Evolutionary conservation across 2,329 filamentous ascomycete genomes (phyloP).

Genomic region (Phyllosticta citrichinensis): DNA sequence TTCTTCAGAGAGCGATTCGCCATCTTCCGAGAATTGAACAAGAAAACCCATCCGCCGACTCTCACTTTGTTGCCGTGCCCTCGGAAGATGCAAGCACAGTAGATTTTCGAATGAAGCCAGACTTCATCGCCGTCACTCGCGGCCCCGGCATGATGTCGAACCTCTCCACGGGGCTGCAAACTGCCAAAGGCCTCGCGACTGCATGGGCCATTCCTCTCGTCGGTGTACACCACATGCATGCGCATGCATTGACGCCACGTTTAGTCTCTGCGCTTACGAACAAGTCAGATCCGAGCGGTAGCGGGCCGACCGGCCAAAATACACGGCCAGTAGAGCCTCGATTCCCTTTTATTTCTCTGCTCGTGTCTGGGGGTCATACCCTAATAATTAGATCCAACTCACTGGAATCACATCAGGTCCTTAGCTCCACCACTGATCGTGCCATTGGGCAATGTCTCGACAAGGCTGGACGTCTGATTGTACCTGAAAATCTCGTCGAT

Average conservation of each 20-base stretch:
- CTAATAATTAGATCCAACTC: slow-evolving; percentile 66
- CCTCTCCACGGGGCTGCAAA: slow-evolving; percentile 66
- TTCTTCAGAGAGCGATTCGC: slow-evolving; percentile 56
- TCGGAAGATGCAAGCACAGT: not conserved
- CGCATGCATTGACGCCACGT: slow-evolving; percentile 80
- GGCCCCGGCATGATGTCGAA: slow-evolving; percentile 83
- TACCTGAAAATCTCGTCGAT: slow-evolving; percentile 52
- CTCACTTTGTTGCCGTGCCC: not conserved
- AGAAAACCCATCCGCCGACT: not conserved
- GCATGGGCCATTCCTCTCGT: slow-evolving; percentile 77
- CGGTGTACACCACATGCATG: slow-evolving; percentile 86
- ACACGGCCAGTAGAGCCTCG: slow-evolving; percentile 30
- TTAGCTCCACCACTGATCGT: slow-evolving; percentile 66
- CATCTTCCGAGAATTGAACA: slow-evolving; percentile 36
- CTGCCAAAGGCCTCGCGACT: slow-evolving; percentile 75
- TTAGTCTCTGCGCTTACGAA: slow-evolving; percentile 48
- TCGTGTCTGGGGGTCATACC: slow-evolving; percentile 89
- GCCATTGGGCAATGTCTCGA: slow-evolving; percentile 88
- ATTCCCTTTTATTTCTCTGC: slow-evolving; percentile 80
- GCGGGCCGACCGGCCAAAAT: not conserved
- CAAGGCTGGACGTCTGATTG: slow-evolving; percentile 67
- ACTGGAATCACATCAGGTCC: slow-evolving; percentile 58
- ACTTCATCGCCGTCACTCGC: slow-evolving; percentile 81
- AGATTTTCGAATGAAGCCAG: slow-evolving; percentile 42
- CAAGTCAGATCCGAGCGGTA: not conserved